These are phyloP conservation scores for Neofusicoccum umdonicola DNA, from an alignment of 2,329 filamentous ascomycete species.

Conservation along the genomic window DNA sequence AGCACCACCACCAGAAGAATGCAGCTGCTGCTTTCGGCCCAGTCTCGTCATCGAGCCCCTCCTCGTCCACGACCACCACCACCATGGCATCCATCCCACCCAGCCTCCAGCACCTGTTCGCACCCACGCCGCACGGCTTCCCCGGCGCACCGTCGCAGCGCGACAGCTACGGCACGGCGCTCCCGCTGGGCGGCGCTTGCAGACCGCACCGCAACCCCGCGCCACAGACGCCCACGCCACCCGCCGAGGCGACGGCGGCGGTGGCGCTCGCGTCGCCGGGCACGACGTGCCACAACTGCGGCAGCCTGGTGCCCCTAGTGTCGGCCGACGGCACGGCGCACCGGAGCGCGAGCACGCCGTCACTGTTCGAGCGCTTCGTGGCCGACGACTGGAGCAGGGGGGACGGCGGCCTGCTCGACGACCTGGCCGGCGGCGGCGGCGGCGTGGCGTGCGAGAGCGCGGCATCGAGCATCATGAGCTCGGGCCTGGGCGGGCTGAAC, in stretches of 20 bases:
- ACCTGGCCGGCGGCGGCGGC: neutral
- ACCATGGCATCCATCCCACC: neutral
- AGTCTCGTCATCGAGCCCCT: neutral
- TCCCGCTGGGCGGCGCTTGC: no score
- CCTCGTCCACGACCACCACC: neutral
- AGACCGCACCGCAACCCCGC: neutral
- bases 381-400: neutral
- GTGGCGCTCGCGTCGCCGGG: neutral
- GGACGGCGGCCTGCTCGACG: neutral
- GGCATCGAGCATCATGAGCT: no score
- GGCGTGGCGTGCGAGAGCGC: no score
- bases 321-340: no score
- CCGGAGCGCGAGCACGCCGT: neutral
- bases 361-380: neutral
- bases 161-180: no score
- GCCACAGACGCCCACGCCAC: neutral
- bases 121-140: neutral
- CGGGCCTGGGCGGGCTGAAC: neutral
- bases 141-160: neutral
- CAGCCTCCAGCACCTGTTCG: neutral
- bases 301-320: neutral
- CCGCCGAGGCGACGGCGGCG: neutral
- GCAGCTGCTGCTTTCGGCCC: neutral
- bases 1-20: neutral
- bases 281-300: neutral